Evolutionary conservation across 139 green algal genomes (phyloP), one percentile per base, ranked within the genome.

Genomic region (Coccomyxa sp.): DNA sequence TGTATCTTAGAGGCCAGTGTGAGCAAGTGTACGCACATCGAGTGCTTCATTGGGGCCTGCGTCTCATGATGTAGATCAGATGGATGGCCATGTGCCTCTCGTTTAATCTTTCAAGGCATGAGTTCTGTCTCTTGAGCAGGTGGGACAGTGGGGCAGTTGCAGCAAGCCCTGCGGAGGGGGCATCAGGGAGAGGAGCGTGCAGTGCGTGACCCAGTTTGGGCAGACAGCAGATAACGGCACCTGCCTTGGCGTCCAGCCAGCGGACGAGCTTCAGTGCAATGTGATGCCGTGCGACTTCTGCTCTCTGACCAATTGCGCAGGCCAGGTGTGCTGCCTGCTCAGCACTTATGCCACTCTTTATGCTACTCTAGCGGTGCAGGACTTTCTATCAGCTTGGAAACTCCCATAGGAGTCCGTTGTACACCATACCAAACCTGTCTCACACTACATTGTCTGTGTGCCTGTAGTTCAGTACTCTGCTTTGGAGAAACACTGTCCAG

Each of bases 111-210:
- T n/a, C n/a, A n/a, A n/a, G n/a, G n/a, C n/a, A n/a, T n/a, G n/a
- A n/a, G n/a, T n/a, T n/a, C n/a, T n/a, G n/a, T n/a, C 33, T 74
- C 35, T 10, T 44, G 8, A 58, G 41, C 77, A 89, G 85, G 79
- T 88, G n/a, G 81, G 81, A 5, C 10, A 41, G 5, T 90, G 83
- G 83, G 74, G 74, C 6, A 33, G n/a, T 12, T 90, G 86, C 78
- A 84, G 79, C n/a, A 55, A 44, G 12, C 8, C 73, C 7, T 90
- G 86, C 76, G 86, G 86, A n/a, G 79, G 73, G 16, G 86, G 86
- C 39, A 74, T 83, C 38, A 24, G 58, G 31, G 74, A 74, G 7
- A 78, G 86, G 7, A 34, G 70, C 14, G 81, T 90, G 38, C 31
- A 36, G 10, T 90, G 86, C 55, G 74, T 79, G 37, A 64, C 75